Base-by-base conservation (phyloP, 2,329 filamentous ascomycete species). In the Ustilaginoidea virens region DNA sequence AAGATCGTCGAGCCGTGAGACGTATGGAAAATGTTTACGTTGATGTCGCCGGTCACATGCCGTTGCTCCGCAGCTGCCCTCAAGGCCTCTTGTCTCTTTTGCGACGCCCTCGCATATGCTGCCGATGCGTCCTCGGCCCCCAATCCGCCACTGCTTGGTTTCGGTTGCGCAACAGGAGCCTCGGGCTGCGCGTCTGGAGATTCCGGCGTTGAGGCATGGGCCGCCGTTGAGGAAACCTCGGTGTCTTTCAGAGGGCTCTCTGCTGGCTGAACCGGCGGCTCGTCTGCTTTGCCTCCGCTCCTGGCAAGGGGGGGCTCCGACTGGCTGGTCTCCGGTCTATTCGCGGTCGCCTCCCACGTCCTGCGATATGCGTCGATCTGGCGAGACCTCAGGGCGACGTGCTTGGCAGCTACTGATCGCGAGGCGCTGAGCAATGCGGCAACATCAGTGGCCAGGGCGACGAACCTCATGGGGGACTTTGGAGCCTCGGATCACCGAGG, bases 371-470 rank as follows among this genome's bases (percentile, higher is more conserved):
- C 54, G 34, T 69, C 62, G 31, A 69, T 46, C 48, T 73, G 69
- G 24, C 60, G 56, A 32, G 58, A 48, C 38, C 71, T 61, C 29
- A 77, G 55, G 33, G 67, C 68, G 27, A 69, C 47, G 50, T 77
- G 73, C 48, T 67, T 74, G 27, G 63, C 53, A 27, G 75, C 77
- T 35, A 86, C 65, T 19, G 68, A 68, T 34, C 74, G 69, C 28
- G 78, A 76, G 47, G 73, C 79, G 58, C 66, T 72, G 50, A 78
- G 62, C 38, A 86, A 61, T 35, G 74, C 69, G 40, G 74, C 71
- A 42, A 79, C 59, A 56, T 86, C 80, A 47, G 85, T 60, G 37
- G 63, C 56, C 46, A 64, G 70, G 56, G 69, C 75, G 56, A 66
- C 69, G 63, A 72, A 58, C 51, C 67, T 58, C 69, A 74, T 74